Conservation (phyloP, 2,329 filamentous ascomycete species). For the Emergomyces orientalis region DNA sequence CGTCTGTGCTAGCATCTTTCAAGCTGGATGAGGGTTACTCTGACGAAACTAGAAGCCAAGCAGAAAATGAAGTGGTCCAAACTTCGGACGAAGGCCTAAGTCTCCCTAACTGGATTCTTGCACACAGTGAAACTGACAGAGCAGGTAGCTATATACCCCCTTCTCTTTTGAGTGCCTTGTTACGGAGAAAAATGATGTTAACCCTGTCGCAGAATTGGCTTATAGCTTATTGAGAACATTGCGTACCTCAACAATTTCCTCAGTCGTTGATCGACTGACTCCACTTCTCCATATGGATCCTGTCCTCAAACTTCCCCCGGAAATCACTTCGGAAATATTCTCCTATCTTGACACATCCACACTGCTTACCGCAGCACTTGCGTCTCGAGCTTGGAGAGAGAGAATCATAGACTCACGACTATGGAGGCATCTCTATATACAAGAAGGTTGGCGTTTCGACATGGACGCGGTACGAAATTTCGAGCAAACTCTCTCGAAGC, state of each 20-base stretch:
- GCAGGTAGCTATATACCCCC: conserved; percentile 39
- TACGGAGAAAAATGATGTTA: not conserved
- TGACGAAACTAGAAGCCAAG: conserved; percentile 54
- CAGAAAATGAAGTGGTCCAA: conserved; percentile 32
- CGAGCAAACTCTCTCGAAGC: conserved; percentile 46
- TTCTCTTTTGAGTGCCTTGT: not conserved
- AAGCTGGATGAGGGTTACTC: conserved; percentile 80
- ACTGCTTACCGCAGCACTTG: conserved; percentile 65
- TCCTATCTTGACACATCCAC: conserved; percentile 75
- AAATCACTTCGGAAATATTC: conserved; percentile 84
- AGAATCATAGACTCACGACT: conserved; percentile 73
- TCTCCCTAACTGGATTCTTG: conserved; percentile 48
- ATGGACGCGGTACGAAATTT: conserved; percentile 55
- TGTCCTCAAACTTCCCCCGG: conserved; percentile 70
- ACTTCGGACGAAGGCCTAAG: conserved; percentile 32
- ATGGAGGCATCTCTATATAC: conserved; percentile 73
- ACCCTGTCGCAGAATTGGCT: conserved; percentile 57
- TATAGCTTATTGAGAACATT: conserved; percentile 69
- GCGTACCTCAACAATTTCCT: conserved; percentile 67
- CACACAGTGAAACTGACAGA: conserved; percentile 45
- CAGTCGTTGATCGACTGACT: conserved; percentile 69
- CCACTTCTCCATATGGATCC: conserved; percentile 91
- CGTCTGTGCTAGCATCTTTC: conserved; percentile 35
- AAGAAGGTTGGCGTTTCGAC: conserved; percentile 78
- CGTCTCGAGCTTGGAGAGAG: conserved; percentile 73